Evolutionary conservation across 2,329 filamentous ascomycete genomes (phyloP).

Genomic region (Ilyonectria destructans): DNA sequence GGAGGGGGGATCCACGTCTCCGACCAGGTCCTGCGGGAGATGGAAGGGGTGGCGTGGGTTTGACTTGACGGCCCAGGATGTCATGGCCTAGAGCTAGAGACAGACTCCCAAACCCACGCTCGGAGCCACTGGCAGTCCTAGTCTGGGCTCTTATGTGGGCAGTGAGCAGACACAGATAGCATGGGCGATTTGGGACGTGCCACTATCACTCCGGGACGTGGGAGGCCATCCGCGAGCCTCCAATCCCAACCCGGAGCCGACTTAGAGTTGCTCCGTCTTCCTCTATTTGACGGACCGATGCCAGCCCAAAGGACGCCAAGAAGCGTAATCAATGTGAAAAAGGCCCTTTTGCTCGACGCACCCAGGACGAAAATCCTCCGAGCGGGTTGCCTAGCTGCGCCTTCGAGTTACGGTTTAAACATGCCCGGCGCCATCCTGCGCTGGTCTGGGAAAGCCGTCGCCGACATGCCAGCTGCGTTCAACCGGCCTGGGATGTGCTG

Average conservation of each 20-base stretch:
- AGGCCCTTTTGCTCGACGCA: not conserved
- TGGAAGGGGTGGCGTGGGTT: constrained; percentile 43
- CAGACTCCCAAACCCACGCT: not conserved
- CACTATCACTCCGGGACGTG: no score
- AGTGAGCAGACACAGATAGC: not conserved
- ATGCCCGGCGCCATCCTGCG: not conserved
- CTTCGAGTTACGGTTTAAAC: not conserved
- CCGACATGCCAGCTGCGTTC: no score
- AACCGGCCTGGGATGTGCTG: no score
- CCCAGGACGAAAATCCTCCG: not conserved
- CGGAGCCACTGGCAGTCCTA: not conserved
- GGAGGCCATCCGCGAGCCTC: no score
- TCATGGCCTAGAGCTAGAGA: not conserved
- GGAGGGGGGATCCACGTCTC: constrained; percentile 8
- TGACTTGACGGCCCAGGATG: not conserved
- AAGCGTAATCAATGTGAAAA: constrained; percentile 3
- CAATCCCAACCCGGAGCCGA: not conserved
- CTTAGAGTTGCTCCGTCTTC: not conserved
- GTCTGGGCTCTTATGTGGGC: not conserved
- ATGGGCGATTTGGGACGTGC: not conserved
- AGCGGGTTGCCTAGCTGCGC: not conserved
- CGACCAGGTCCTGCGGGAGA: constrained; percentile 42
- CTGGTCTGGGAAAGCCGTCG: not conserved
- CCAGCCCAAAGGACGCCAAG: not conserved
- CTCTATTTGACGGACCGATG: not conserved